Evolutionary conservation across 1,284 basidiomycete genomes (phyloP), one percentile per base, ranked within the genome.

Genomic region (Malassezia japonica): DNA sequence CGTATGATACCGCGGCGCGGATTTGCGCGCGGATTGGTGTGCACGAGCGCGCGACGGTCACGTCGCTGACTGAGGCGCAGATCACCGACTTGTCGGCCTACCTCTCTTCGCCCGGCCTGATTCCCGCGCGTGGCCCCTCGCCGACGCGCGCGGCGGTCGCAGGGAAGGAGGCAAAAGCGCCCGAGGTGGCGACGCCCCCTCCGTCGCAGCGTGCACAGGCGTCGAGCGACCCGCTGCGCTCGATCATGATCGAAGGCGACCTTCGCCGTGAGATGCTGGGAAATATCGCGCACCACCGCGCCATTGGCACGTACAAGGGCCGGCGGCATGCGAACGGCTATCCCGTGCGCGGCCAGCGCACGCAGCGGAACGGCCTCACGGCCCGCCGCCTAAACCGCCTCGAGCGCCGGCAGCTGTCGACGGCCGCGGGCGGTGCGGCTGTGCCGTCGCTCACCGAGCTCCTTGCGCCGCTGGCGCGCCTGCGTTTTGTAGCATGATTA

Each of bases 271-370:
- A 85, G 67, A 78, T 88, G 60, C 79, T 81, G 73, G 87, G 88
- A 68, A 89, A 91, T 70, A 88, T 92, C 73, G 82, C 82, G 8
- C 89, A 90, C 74, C 84, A 89, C 74, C 78, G 87, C 56, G 84
- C 83, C 78, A 87, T 92, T 74, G 88, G 89, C 41, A 86, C 82
- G 63, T 88, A 90, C 72, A 81, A 84, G 48, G 88, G 88, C 29
- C 80, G 82, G 75, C 78, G 88, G 69, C 88, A 92, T 69, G 86
- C 87, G 2, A 85, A 87, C 82, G 81, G 83, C 55, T 74, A 90
- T 34, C 89, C 89, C 1, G 88, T 92, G 52, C 79, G 88, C 67
- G 88, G 88, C 46, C 88, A 92, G 75, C 84, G 84, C 56, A 92
- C 89, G 4, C 83, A 83, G 74, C 82, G 79, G 44, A 92, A 92